Conservation (phyloP, 2,329 filamentous ascomycete species). For the Neopestalotiopsis clavispora region DNA sequence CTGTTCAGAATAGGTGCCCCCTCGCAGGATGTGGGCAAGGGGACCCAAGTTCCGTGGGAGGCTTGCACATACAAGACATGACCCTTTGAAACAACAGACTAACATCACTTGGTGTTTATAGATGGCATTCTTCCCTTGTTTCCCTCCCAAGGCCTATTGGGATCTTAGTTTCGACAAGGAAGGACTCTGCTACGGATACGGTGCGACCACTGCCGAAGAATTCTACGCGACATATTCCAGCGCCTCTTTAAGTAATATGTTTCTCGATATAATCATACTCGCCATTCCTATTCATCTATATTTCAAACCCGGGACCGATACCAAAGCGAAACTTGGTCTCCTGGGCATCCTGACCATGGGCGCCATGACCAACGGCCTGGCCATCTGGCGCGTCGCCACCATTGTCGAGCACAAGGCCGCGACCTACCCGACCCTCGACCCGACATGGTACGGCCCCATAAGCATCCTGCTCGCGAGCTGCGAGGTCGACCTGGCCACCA, state of each 20-base stretch:
- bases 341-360: conserved; percentile 25
- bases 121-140: conserved; percentile 32
- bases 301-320: conserved; percentile 19
- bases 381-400: conserved; percentile 35
- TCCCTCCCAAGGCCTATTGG: conserved; percentile 30
- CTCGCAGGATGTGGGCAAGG: too few relatives aligned
- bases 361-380: conserved; percentile 28
- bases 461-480: conserved; percentile 27
- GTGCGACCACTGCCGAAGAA: conserved; percentile 19
- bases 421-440: conserved; percentile 37
- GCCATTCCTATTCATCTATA: conserved; percentile 28
- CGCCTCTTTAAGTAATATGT: conserved; percentile 25
- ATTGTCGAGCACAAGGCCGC: conserved; percentile 32
- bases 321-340: conserved; percentile 24
- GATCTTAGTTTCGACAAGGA: neutral
- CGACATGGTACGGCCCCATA: conserved; percentile 35
- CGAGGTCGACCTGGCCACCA: conserved; percentile 27
- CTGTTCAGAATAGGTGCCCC: too few relatives aligned
- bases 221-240: conserved; percentile 26
- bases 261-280: conserved; percentile 27
- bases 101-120: neutral
- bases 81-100: neutral
- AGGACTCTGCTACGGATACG: conserved; percentile 27
- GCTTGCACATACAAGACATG: neutral
- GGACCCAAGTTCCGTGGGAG: too few relatives aligned